phyloP scores from a whole-genome alignment of 805 yeast species.

The Candida sithepensis region DNA sequence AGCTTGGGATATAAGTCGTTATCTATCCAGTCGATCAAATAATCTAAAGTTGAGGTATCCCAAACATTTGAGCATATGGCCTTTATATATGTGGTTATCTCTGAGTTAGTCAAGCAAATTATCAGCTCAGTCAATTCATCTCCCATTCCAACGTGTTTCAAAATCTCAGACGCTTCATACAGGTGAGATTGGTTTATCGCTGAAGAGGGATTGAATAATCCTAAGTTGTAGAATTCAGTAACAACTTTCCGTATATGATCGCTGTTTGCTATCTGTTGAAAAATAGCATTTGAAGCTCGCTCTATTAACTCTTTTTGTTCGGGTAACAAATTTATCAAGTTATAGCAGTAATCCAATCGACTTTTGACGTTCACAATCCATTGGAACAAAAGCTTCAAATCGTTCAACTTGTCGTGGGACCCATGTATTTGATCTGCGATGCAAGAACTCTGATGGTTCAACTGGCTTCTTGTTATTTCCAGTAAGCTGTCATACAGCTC shows the following conservation, averaged over 20 bases:
- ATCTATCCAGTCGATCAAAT: constrained; percentile 37
- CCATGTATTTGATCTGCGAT: constrained; percentile 1
- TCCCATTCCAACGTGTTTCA: constrained; percentile 16
- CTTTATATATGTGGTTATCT: constrained; percentile 33
- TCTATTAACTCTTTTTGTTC: constrained; percentile 16
- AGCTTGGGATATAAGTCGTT: constrained; percentile 35
- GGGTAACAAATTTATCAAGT: constrained; percentile 8
- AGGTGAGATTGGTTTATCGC: constrained; percentile 11
- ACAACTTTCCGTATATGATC: constrained; percentile 9
- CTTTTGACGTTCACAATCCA: constrained; percentile 14
- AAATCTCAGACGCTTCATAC: constrained; percentile 14
- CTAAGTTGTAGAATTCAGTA: constrained; percentile 11
- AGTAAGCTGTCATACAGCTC: constrained; percentile 12
- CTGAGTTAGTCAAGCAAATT: constrained; percentile 35
- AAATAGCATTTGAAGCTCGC: constrained; percentile 22
- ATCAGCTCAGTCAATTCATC: constrained; percentile 28
- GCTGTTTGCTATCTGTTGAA: constrained; percentile 13
- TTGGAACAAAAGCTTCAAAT: constrained; percentile 11
- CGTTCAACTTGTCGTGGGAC: background rate
- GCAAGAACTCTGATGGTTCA: constrained; percentile 13
- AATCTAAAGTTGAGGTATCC: constrained; percentile 34
- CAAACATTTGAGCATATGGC: constrained; percentile 34
- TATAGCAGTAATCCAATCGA: constrained; percentile 11
- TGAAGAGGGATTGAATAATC: constrained; percentile 11
- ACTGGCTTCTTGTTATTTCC: constrained; percentile 11